Evolutionary conservation across 208 protist species (phyloP), one percentile per base, ranked within the genome.

Genomic region (Leishmania lainsoni): DNA sequence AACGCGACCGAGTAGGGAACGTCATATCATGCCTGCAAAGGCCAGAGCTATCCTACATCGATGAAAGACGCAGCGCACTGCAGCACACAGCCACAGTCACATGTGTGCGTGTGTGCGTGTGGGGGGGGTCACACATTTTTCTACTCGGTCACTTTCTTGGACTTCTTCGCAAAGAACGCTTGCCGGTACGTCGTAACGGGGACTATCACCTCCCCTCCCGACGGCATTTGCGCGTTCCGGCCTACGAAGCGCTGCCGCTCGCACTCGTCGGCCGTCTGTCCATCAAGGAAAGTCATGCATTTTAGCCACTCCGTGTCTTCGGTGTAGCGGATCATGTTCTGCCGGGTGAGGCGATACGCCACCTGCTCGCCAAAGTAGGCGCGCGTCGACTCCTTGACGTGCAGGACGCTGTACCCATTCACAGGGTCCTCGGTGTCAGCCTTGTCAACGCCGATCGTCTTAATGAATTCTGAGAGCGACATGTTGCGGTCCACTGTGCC

Each of bases 291-390:
- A 32, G 68, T 80, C 59, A 71, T 54, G 32, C 83, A 48, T 66
- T 91, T 94, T 6, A 94, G 76, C 85, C 86, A 94, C 56, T 83
- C 83, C 32, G 77, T 76, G 66, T 90, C 85, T 22, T 84, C 86
- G 0, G 70, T 48, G 54, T 84, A 85, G 2, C 32, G 84, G 35
- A 83, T 66, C 75, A 93, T 81, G 49, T 87, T 81, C 32, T 84
- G 71, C 6, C 78, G 66, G 58, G 93, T 88, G 45, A 63, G 58
- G 26, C 84, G 80, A 75, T 91, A 96, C 8, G 83, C 82, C 61
- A 91, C 86, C 17, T 87, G 86, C 81, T 93, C 88, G 14, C 91
- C 89, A 72, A 86, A 90, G 86, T 96, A 95, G 56, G 80, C 81
- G 5, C 84, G 82, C 32, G 84, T 71, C 8, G 75, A 83, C n/a